Base-by-base conservation (phyloP, 1,139 yeast genomes). In the Saccharomyces uvarum region DNA sequence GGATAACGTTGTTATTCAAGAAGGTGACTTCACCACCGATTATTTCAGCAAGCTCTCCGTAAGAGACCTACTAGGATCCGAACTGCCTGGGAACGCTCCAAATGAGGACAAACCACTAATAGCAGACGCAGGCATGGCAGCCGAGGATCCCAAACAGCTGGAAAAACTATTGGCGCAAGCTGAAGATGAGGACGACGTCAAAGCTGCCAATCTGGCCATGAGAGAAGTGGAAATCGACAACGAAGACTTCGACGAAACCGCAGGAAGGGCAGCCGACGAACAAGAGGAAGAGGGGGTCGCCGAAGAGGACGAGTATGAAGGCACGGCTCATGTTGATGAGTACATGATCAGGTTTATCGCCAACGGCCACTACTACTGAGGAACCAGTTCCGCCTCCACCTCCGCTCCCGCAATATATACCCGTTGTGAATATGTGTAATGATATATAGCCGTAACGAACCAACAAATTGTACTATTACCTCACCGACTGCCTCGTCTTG, bases 11-110 rank as follows among this genome's bases (percentile, higher is more conserved):
- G 95, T 95, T 54, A 95, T 95, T 63, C 99, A 95, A 73, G 97
- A 93, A 57, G 99, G 99, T 69, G 99, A 91, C 62, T 95, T 95
- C 72, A 95, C 98, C 0, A 95, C 99, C 0, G 99, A 95, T 69
- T 93, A 91, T 70, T 88, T 95, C 68, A 88, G 91, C 47, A 88
- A 88, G 67, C 77, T 91, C 54, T 88, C 97, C 0, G 95, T 91
- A n/a, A 81, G 84, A 57, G 99, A 93, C 67, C 75, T 93, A 62
- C 80, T 93, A 13, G 91, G 90, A 27, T 85, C 84, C 59, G 78
- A 73, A 16, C 51, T 68, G 16, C 44, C 44, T 4, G 44, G 19
- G 21, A 38, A 19, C 19, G 44, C 26, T 19, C 49, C 53, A 13
- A 28, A 47, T 11, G 69, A 62, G 27, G 72, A 69, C 61, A 75